phyloP scores from a whole-genome alignment of 441 rosid species.

The Gossypium gossypioides region DNA sequence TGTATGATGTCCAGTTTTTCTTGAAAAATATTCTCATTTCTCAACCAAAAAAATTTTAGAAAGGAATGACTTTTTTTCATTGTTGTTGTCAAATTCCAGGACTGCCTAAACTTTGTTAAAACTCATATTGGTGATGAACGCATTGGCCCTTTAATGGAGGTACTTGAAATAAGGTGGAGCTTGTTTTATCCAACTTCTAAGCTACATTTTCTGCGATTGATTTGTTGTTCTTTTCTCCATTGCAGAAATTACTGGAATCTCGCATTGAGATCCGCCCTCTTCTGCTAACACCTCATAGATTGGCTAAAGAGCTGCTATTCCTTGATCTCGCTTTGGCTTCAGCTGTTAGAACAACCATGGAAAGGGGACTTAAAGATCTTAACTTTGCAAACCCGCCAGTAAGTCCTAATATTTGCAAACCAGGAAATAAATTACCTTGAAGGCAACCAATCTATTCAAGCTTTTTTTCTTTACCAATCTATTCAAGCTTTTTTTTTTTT shows the following conservation, averaged over 20 bases:
- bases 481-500: slow-evolving; percentile 1
- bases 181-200: slow-evolving; percentile 3
- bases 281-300: slow-evolving; percentile 33
- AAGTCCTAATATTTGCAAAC: slow-evolving; percentile 7
- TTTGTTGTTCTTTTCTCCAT: slow-evolving; percentile 9
- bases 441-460: neutral
- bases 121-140: slow-evolving; percentile 36
- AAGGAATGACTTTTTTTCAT: slow-evolving; percentile 5
- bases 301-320: slow-evolving; percentile 50
- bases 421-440: neutral
- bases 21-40: neutral
- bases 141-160: slow-evolving; percentile 39
- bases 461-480: slow-evolving; percentile 2
- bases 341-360: slow-evolving; percentile 52
- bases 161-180: slow-evolving; percentile 1
- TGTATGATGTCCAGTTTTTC: neutral
- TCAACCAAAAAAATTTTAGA: neutral
- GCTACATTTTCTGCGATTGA: slow-evolving; percentile 12
- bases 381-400: slow-evolving; percentile 42
- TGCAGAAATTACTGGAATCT: slow-evolving; percentile 49
- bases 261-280: slow-evolving; percentile 51
- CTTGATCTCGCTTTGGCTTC: slow-evolving; percentile 66
- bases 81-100: slow-evolving; percentile 28
- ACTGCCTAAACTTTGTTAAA: slow-evolving; percentile 37
- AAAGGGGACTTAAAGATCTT: slow-evolving; percentile 51